phyloP scores from a whole-genome alignment of 225 moss, liverwort and hornwort species.

The Climacium dendroides region DNA sequence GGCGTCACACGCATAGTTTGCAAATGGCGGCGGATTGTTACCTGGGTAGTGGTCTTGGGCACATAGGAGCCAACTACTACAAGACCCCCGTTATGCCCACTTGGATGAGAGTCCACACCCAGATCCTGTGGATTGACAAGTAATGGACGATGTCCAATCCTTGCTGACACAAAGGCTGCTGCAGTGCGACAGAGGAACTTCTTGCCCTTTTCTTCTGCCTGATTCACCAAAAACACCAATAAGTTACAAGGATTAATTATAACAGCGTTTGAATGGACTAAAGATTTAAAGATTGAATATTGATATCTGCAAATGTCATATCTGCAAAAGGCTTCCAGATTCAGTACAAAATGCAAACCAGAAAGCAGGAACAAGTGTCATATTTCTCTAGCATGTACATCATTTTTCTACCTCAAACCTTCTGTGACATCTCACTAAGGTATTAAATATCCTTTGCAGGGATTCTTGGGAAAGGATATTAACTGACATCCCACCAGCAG shows the following conservation, averaged over 20 bases:
- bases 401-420: not conserved
- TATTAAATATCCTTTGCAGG: not conserved
- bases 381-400: not conserved
- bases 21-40: not conserved
- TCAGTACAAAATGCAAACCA: not conserved
- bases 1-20: not conserved
- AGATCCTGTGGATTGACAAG: constrained; percentile 56
- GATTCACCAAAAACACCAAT: not conserved
- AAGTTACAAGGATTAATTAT: not conserved
- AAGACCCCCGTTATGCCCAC: constrained; percentile 58
- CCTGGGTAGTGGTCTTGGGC: constrained; percentile 82
- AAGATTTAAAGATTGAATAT: not conserved
- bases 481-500: not conserved
- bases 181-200: constrained; percentile 82
- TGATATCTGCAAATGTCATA: not conserved
- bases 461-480: not conserved
- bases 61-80: constrained; percentile 88
- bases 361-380: not conserved
- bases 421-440: not conserved
- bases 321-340: not conserved
- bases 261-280: not conserved
- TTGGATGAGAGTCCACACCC: constrained; percentile 31
- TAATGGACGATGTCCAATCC: constrained; percentile 60
- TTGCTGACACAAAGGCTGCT: constrained; percentile 90
- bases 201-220: constrained; percentile 86